Conservation (phyloP, 2,329 filamentous ascomycete genomes). For the Sclerotinia trifoliorum region DNA sequence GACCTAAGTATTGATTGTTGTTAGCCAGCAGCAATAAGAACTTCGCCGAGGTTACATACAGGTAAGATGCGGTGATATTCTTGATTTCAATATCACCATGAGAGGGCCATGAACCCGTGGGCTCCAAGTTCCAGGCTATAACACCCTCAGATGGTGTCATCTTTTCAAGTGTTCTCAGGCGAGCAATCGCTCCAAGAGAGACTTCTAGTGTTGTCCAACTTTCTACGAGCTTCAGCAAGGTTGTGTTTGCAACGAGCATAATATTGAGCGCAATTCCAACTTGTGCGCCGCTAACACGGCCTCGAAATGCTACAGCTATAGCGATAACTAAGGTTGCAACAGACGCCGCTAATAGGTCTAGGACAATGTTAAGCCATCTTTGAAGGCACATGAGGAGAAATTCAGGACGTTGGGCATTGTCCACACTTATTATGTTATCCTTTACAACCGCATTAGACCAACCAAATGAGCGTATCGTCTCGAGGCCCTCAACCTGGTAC, state of each 20-base stretch:
- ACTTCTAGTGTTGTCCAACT: conserved; percentile 59
- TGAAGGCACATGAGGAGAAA: conserved; percentile 57
- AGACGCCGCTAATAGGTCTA: conserved; percentile 37
- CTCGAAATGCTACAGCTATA: conserved; percentile 27
- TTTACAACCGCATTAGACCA: conserved; percentile 49
- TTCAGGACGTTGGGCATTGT: conserved; percentile 54
- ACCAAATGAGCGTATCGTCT: conserved; percentile 56
- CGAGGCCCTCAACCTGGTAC: conserved; percentile 47
- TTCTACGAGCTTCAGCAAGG: conserved; percentile 36
- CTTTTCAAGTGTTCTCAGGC: conserved; percentile 52
- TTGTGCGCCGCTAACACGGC: conserved; percentile 27
- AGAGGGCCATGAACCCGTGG: conserved; percentile 39
- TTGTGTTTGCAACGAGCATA: conserved; percentile 31
- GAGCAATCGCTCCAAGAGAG: conserved; percentile 55
- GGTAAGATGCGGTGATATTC: conserved; percentile 38
- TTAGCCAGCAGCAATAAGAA: not conserved
- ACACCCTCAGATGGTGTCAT: conserved; percentile 43
- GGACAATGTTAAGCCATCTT: conserved; percentile 53
- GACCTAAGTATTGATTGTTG: not conserved
- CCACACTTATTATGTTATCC: conserved; percentile 49
- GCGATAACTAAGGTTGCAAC: conserved; percentile 27
- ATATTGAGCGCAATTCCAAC: conserved; percentile 35
- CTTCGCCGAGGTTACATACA: conserved; percentile 23
- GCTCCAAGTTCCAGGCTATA: conserved; percentile 17
- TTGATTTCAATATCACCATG: conserved; percentile 40